Base-by-base conservation (phyloP, 2,329 filamentous ascomycete genomes). In the Elsinoe fawcettii region DNA sequence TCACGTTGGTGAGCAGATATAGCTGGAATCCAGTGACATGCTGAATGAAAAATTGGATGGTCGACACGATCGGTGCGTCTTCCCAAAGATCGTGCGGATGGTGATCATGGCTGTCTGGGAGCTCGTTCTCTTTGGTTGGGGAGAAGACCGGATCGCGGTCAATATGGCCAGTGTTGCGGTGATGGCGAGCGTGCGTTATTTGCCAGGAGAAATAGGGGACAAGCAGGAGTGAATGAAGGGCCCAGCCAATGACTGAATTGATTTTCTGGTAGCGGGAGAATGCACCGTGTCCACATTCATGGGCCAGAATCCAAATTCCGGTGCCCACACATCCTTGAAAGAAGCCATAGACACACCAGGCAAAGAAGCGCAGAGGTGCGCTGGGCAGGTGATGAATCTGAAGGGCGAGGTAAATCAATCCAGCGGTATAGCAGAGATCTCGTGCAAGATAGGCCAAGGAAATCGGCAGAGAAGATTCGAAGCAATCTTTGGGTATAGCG, bases 401-500 rank as follows among this genome's bases (percentile, higher is more conserved):
- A 82, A 96, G 80, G 81, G 88, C 95, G 72, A 93, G 70, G 74
- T 85, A 86, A 75, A 97, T 97, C 63, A 87, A 90, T 67, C 79
- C 75, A 44, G 80, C 85, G 39, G 97, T 76, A 65, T 80, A 83
- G 63, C 77, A 73, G 41, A 95, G 71, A 73, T 99, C 93, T 61
- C 92, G 85, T 67, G 84, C 80, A 66, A 97, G 90, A 74, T 97
- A 97, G 68, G 71, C 75, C 70, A 96, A 78, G 63, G 90, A 87
- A 63, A 76, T 83, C 62, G 83, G 70, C 59, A 82, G 87, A 43
- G 89, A 95, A 61, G 93, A 87, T 78, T 96, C 80, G 74, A 87
- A 97, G 82, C 93, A 99, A 80, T 96, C 93, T 75, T 92, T 90
- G 63, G 93, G 93, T 65, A 99, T 97, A 71, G 92, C 92, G 76